phyloP scores from a whole-genome alignment of 441 rosid species.

The Populus trichocarpa region DNA sequence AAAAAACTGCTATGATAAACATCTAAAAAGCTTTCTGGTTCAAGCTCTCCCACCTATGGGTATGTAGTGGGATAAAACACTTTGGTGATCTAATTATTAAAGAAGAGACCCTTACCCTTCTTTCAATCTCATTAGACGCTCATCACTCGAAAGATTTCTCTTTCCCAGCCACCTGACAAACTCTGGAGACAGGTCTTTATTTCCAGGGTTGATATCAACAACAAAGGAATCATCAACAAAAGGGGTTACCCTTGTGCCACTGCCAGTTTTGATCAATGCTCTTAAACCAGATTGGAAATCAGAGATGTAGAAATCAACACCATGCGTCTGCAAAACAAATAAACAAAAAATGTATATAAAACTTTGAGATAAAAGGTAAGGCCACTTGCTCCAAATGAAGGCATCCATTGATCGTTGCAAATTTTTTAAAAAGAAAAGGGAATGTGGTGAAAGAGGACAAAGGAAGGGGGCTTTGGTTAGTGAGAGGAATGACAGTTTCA shows the following conservation, averaged over 20 bases:
- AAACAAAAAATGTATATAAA: not conserved
- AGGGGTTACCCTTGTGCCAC: conserved; percentile 50
- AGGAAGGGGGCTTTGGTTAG: too few species aligned
- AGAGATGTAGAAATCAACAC: conserved; percentile 82
- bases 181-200: conserved; percentile 39
- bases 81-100: not conserved
- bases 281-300: conserved; percentile 86
- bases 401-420: too few species aligned
- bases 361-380: not conserved
- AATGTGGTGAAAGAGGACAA: too few species aligned
- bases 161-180: conserved; percentile 52
- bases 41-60: not conserved
- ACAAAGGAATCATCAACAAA: conserved; percentile 46
- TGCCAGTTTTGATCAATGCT: conserved; percentile 63
- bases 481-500: too few species aligned
- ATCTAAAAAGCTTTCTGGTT: not conserved
- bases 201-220: conserved; percentile 41
- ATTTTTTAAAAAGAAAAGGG: too few species aligned
- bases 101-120: conserved; percentile 38
- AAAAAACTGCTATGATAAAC: not conserved
- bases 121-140: conserved; percentile 49
- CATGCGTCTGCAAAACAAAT: conserved; percentile 55
- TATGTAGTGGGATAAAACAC: not conserved
- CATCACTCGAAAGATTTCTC: conserved; percentile 52
- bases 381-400: too few species aligned